A percentile compares a stretch with the other conserved stretches of the same genome.
Conservation (phyloP, 2,329 filamentous ascomycete species). For the Penicillium expansum region DNA sequence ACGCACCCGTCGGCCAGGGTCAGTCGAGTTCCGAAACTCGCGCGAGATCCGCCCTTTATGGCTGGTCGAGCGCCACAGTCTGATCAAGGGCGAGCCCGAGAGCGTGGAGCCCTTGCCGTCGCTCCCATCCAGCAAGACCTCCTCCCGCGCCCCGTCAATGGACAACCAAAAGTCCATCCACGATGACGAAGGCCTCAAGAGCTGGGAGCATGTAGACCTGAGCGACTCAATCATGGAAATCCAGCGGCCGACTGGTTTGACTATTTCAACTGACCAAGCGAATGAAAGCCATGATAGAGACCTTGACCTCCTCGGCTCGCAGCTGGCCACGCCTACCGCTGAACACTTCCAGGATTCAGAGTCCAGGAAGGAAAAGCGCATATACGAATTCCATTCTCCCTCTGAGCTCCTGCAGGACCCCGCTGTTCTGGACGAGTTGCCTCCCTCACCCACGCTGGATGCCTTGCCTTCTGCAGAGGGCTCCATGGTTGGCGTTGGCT, state of each 20-base stretch:
- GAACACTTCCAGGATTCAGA: constrained; percentile 43
- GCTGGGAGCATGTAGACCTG: constrained; percentile 33
- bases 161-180: constrained; percentile 38
- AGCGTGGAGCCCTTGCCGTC: constrained; percentile 47
- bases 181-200: constrained; percentile 26
- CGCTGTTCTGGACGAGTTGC: constrained; percentile 23
- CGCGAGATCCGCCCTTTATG: constrained; percentile 78
- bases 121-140: constrained; percentile 52
- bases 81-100: constrained; percentile 41
- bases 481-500: constrained; percentile 26
- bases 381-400: constrained; percentile 48
- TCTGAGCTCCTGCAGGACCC: constrained; percentile 47
- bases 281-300: constrained; percentile 33
- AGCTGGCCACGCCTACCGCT: constrained; percentile 68
- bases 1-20: constrained; percentile 49
- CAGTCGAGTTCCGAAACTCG: constrained; percentile 52
- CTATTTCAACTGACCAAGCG: constrained; percentile 35
- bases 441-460: constrained; percentile 22
- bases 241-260: constrained; percentile 28
- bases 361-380: constrained; percentile 40
- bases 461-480: constrained; percentile 33
- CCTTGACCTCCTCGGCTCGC: constrained; percentile 56
- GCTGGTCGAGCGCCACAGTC: constrained; percentile 66
- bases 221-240: constrained; percentile 24
- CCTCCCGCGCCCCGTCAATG: constrained; percentile 48